A percentile compares a stretch with the other conserved stretches of the same genome.
Evolutionary conservation across 2,329 filamentous ascomycete genomes (phyloP).

Genomic region (Colletotrichum destructivum): DNA sequence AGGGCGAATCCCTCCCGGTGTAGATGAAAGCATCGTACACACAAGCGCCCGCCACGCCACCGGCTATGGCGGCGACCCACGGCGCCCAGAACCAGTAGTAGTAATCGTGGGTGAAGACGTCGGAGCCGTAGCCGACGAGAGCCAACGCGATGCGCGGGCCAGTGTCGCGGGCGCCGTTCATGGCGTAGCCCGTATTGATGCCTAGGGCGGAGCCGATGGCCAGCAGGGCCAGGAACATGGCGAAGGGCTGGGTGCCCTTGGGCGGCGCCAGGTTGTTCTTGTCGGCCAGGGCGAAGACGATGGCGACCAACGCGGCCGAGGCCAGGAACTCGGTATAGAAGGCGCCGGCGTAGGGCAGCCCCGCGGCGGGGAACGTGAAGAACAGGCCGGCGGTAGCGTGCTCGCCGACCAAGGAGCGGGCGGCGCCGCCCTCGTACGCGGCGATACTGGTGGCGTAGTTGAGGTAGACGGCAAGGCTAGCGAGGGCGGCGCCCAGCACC

Average conservation of each 20-base stretch:
- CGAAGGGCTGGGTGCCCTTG: conserved; percentile 55
- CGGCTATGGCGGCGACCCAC: conserved; percentile 47
- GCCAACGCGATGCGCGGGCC: conserved; percentile 52
- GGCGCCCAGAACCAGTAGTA: conserved; percentile 54
- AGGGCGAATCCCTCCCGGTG: conserved; percentile 35
- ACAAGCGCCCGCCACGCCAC: conserved; percentile 49
- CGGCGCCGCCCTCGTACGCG: conserved; percentile 51
- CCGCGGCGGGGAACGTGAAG: conserved; percentile 47
- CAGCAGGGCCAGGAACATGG: conserved; percentile 54
- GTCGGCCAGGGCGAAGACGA: conserved; percentile 54
- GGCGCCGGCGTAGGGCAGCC: conserved; percentile 52
- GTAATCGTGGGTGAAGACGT: conserved; percentile 47
- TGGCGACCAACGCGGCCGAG: conserved; percentile 54
- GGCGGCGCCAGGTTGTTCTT: conserved; percentile 56
- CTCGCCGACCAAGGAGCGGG: conserved; percentile 51
- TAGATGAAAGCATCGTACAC: conserved; percentile 53
- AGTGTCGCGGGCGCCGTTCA: conserved; percentile 57
- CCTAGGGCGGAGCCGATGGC: conserved; percentile 55
- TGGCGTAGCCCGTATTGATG: conserved; percentile 54
- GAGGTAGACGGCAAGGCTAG: conserved; percentile 46
- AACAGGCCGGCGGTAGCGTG: conserved; percentile 49
- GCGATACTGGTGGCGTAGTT: conserved; percentile 47
- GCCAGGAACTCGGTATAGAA: conserved; percentile 55
- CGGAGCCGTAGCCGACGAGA: conserved; percentile 49
- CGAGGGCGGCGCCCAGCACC: conserved; percentile 46